phyloP scores from a whole-genome alignment of 2,329 filamentous ascomycete species.

The Xylariaceae sp. region DNA sequence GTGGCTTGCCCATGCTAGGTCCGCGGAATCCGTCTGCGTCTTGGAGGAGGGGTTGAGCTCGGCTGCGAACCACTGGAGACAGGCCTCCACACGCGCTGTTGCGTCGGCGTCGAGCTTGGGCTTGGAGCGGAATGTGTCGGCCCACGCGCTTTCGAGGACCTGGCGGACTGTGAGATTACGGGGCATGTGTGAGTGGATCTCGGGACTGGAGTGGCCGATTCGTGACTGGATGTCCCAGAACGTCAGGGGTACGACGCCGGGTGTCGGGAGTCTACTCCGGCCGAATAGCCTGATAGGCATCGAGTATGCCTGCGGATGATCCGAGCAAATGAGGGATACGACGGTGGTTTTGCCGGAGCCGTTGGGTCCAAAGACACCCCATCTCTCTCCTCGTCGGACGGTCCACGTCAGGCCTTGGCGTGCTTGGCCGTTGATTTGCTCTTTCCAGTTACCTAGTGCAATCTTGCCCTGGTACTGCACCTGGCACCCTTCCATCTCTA shows the following conservation, averaged over 20 bases:
- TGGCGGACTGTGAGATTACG: constrained; percentile 66
- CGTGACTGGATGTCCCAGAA: constrained; percentile 88
- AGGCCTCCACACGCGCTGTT: constrained; percentile 58
- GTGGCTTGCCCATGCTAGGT: constrained; percentile 59
- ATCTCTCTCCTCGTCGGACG: constrained; percentile 75
- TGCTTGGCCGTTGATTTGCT: constrained; percentile 46
- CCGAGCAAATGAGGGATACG: constrained; percentile 85
- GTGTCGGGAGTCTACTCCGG: constrained; percentile 68
- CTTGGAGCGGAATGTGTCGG: constrained; percentile 73
- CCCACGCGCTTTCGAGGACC: constrained; percentile 80
- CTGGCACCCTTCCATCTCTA: constrained; percentile 81
- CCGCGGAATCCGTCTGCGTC: constrained; percentile 22
- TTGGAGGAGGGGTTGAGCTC: constrained; percentile 61
- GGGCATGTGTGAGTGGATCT: constrained; percentile 91
- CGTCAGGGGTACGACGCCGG: constrained; percentile 65
- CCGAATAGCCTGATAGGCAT: constrained; percentile 84
- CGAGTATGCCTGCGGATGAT: constrained; percentile 91
- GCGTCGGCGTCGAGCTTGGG: constrained; percentile 58
- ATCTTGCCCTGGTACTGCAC: constrained; percentile 75
- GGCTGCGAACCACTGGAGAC: constrained; percentile 68
- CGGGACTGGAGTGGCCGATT: constrained; percentile 89
- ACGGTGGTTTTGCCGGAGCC: constrained; percentile 95
- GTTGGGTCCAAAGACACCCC: constrained; percentile 91
- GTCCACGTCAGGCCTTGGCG: constrained; percentile 72
- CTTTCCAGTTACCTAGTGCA: constrained; percentile 75